Conservation (phyloP, 2,329 filamentous ascomycete genomes). For the Colletotrichum godetiae region DNA sequence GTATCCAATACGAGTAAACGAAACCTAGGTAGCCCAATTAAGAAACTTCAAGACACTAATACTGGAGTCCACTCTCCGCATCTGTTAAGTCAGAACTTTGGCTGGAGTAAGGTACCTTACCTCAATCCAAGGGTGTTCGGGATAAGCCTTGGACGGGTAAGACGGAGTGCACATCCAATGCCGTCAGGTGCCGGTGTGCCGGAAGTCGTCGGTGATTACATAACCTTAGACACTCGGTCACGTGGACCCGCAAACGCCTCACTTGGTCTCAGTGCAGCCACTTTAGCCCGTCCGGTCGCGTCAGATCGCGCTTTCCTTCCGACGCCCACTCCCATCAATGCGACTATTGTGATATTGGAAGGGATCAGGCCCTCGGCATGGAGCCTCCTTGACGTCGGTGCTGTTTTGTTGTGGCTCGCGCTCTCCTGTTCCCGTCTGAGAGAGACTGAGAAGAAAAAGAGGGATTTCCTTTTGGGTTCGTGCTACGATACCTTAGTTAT, state of each 20-base stretch:
- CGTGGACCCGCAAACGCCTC: neutral
- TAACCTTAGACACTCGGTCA: neutral
- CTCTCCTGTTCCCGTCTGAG: conserved; percentile 1
- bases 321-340: conserved; percentile 10
- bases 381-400: conserved; percentile 28
- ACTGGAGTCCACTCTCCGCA: neutral
- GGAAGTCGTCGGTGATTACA: neutral
- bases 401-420: conserved; percentile 24
- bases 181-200: neutral
- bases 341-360: conserved; percentile 25
- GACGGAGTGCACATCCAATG: too few relatives aligned
- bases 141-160: conserved; percentile 8
- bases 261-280: conserved; percentile 19
- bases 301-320: conserved; percentile 24
- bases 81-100: neutral
- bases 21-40: neutral
- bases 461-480: neutral
- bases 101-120: neutral
- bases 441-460: neutral
- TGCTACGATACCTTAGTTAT: neutral
- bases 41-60: neutral
- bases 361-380: conserved; percentile 23
- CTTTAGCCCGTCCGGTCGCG: conserved; percentile 23
- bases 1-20: neutral
- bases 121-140: neutral